Conservation (phyloP, 1,284 basidiomycete species). For the Erythrobasidium hasegawianum region DNA sequence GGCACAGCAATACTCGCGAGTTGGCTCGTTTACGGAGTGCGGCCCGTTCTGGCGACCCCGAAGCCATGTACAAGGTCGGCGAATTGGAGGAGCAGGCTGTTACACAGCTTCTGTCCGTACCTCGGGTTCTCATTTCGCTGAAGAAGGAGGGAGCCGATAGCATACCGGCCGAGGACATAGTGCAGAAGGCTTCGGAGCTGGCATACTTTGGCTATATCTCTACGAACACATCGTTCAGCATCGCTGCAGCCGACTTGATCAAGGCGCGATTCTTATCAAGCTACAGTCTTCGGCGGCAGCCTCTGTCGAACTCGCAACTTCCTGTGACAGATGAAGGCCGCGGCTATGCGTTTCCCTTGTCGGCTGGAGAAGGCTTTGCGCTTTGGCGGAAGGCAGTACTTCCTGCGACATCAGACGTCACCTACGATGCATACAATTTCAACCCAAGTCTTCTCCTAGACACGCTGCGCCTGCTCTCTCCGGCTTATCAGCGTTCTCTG, state of each 20-base stretch:
- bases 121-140: neutral
- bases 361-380: constrained; percentile 7
- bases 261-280: constrained; percentile 37
- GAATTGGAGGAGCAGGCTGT: constrained; percentile 34
- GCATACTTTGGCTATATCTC: constrained; percentile 43
- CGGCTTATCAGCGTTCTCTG: constrained; percentile 16
- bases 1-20: constrained; percentile 41
- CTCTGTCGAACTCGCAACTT: neutral
- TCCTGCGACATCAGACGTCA: constrained; percentile 20
- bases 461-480: constrained; percentile 42
- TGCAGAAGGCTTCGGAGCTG: constrained; percentile 37
- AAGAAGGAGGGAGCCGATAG: neutral
- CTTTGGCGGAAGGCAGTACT: constrained; percentile 20
- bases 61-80: constrained; percentile 36
- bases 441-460: constrained; percentile 44
- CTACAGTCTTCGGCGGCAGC: neutral
- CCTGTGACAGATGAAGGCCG: constrained; percentile 22
- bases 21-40: constrained; percentile 41
- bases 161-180: constrained; percentile 33
- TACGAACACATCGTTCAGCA: constrained; percentile 36
- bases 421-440: constrained; percentile 40
- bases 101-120: constrained; percentile 3
- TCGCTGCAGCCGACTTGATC: constrained; percentile 37
- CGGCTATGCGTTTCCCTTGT: constrained; percentile 42
- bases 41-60: constrained; percentile 32